phyloP scores from a whole-genome alignment of 2,329 filamentous ascomycete species.

The Fusarium stilboides region DNA sequence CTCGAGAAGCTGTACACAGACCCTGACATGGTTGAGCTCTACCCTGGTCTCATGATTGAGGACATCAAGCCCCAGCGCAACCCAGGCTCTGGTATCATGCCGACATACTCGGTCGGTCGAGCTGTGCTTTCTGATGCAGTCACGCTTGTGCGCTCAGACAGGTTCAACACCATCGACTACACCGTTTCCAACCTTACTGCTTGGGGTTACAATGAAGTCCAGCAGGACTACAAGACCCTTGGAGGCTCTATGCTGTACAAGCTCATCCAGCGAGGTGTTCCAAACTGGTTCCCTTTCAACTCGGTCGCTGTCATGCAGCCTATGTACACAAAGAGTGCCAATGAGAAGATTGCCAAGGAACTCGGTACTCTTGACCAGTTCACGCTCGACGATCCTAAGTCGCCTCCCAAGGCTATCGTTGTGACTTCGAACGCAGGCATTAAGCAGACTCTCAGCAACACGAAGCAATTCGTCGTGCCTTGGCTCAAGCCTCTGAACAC shows the following conservation, averaged over 20 bases:
- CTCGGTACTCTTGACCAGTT: constrained; percentile 55
- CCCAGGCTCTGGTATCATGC: constrained; percentile 59
- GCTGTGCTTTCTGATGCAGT: constrained; percentile 73
- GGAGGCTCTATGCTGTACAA: constrained; percentile 63
- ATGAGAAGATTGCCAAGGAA: constrained; percentile 57
- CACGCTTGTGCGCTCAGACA: constrained; percentile 70
- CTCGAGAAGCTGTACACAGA: constrained; percentile 73
- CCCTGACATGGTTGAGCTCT: constrained; percentile 78
- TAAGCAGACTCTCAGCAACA: constrained; percentile 53
- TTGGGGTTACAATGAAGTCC: constrained; percentile 59
- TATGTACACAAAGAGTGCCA: constrained; percentile 61
- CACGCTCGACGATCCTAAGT: constrained; percentile 55
- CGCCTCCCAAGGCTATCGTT: constrained; percentile 52
- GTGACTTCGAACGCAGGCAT: constrained; percentile 49
- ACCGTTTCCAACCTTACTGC: constrained; percentile 59
- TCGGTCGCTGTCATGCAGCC: constrained; percentile 63
- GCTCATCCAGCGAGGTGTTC: constrained; percentile 62
- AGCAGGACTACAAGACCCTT: constrained; percentile 53
- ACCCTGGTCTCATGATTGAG: constrained; percentile 77
- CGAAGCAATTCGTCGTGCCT: constrained; percentile 53
- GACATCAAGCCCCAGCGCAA: constrained; percentile 66
- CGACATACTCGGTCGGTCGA: constrained; percentile 67
- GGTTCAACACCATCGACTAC: constrained; percentile 70
- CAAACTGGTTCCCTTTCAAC: constrained; percentile 61
- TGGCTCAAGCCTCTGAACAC: constrained; percentile 54